A percentile compares a stretch with the other conserved stretches of the same genome.
Evolutionary conservation across 441 rosid genomes (phyloP).

Genomic region (Aquilaria agallochum): DNA sequence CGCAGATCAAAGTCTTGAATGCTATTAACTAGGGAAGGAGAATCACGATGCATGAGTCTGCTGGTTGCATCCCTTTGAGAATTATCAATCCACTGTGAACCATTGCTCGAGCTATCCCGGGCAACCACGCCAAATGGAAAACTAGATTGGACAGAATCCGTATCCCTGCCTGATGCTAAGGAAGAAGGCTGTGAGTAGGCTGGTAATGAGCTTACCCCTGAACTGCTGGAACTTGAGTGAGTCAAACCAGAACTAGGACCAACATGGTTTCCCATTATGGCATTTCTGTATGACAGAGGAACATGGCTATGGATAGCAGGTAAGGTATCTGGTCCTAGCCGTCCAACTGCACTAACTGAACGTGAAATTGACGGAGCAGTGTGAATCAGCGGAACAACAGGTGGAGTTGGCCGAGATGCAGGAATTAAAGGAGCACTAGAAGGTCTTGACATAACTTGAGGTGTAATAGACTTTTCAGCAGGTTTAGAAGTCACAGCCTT

Average conservation of each 20-base stretch:
- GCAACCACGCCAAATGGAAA: constrained; percentile 44
- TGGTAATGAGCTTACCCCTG: constrained; percentile 42
- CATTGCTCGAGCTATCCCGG: constrained; percentile 44
- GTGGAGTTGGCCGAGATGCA: constrained; percentile 48
- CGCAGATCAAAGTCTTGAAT: constrained; percentile 29
- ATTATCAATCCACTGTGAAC: constrained; percentile 58
- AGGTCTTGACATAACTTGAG: constrained; percentile 69
- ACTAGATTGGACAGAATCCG: constrained; percentile 42
- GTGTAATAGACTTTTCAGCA: constrained; percentile 36
- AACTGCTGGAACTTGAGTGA: constrained; percentile 42
- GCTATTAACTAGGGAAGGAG: constrained; percentile 27
- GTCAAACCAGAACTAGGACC: constrained; percentile 53
- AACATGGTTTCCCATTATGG: constrained; percentile 67
- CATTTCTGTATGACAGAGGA: constrained; percentile 80
- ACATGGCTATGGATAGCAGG: constrained; percentile 43
- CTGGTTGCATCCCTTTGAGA: constrained; percentile 29
- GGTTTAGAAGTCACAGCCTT: constrained; percentile 39
- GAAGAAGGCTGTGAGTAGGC: constrained; percentile 42
- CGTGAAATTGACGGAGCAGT: constrained; percentile 64
- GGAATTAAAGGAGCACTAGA: constrained; percentile 86
- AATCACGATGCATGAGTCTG: constrained; percentile 27
- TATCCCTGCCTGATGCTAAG: constrained; percentile 46
- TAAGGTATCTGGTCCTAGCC: constrained; percentile 64
- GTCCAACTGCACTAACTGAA: constrained; percentile 84
- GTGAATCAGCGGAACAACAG: constrained; percentile 55